Percentiles rank a stretch among this genome's conserved stretches.
Conservation (phyloP, 208 protist species). For the Acanthamoeba royreba region DNA sequence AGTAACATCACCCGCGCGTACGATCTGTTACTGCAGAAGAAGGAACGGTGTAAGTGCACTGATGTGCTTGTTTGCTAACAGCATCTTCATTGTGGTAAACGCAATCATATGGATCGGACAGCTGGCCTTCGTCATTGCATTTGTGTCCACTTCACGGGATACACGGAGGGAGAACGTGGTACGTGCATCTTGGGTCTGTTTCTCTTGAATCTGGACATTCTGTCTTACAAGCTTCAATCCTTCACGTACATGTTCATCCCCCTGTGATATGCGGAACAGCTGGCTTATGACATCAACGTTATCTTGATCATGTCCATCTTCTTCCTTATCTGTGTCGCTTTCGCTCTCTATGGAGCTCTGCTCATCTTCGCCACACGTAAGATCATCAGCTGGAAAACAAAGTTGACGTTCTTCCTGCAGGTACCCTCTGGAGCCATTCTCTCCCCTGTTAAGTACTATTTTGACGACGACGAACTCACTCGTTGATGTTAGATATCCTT, state of each 20-base stretch:
- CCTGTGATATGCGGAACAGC: background rate
- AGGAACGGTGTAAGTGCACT: background rate
- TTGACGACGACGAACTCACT: background rate
- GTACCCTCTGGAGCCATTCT: background rate
- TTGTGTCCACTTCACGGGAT: background rate
- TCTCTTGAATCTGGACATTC: background rate
- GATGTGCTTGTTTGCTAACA: background rate
- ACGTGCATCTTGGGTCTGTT: no score
- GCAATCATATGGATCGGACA: background rate
- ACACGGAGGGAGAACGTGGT: background rate
- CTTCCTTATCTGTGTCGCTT: background rate
- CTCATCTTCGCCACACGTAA: background rate
- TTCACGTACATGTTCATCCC: background rate
- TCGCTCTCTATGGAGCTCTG: background rate
- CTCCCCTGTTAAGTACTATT: background rate
- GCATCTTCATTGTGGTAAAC: background rate
- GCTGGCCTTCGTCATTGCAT: conserved; percentile 2
- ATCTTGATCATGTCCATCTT: background rate
- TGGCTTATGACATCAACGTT: conserved; percentile 11
- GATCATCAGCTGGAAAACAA: background rate
- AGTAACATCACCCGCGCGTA: background rate
- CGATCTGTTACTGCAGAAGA: background rate
- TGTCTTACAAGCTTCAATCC: background rate
- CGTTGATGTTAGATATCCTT: background rate
- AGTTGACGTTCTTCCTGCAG: background rate